These are phyloP conservation scores for Aurifilum marmelostoma DNA, from an alignment of 2,329 filamentous ascomycete species.

Conservation along the genomic window DNA sequence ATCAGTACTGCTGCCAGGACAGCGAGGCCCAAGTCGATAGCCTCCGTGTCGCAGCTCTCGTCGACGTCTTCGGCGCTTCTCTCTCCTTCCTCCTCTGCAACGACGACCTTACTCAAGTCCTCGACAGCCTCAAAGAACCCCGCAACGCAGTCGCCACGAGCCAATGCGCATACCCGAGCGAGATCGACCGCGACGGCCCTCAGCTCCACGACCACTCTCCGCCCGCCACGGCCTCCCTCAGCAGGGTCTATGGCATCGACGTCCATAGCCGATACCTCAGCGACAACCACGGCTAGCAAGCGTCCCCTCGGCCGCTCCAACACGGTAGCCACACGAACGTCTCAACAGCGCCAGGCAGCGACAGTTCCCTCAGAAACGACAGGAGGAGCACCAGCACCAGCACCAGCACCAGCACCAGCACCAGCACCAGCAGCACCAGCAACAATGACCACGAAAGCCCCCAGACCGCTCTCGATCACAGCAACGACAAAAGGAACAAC, in stretches of 20 bases:
- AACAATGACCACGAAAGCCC: too few relatives aligned
- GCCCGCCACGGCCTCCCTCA: constrained; percentile 40
- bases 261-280: constrained; percentile 24
- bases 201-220: constrained; percentile 43
- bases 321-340: constrained; percentile 19
- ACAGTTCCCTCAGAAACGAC: constrained; percentile 21
- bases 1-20: constrained; percentile 29
- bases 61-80: constrained; percentile 31
- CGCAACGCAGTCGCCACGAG: constrained; percentile 23
- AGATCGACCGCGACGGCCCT: constrained; percentile 47
- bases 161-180: constrained; percentile 42
- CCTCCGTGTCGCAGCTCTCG: constrained; percentile 26
- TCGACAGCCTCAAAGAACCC: constrained; percentile 24
- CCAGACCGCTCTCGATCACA: too few relatives aligned
- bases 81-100: constrained; percentile 34
- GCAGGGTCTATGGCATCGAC: constrained; percentile 31
- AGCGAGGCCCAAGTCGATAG: constrained; percentile 30
- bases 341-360: constrained; percentile 15
- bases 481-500: constrained; percentile 19
- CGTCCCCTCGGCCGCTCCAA: constrained; percentile 27
- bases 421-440: constrained; percentile 66
- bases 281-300: constrained; percentile 12
- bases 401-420: constrained; percentile 34
- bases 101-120: constrained; percentile 34
- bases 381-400: constrained; percentile 22